Base-by-base conservation (phyloP, 1,284 basidiomycete species). In the Puccinia triticina region DNA sequence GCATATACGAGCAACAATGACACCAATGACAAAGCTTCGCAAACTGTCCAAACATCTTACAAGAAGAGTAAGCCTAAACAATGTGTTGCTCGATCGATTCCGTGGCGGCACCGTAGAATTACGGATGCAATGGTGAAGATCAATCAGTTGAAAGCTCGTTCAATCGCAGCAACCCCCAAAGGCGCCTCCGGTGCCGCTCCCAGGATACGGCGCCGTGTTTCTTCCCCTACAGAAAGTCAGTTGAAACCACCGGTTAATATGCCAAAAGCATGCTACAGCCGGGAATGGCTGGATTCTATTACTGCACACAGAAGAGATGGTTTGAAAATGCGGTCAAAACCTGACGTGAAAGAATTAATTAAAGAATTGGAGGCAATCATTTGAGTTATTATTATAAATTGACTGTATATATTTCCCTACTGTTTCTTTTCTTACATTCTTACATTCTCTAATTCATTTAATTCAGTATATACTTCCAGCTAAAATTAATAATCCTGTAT, bases 301-400 rank as follows among this genome's bases (percentile, higher is more conserved):
- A 40, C 50, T 11, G 8, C 5, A 34, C 50, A 48, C 26, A 4
- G 23, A 2, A 29, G 46, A 5, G 32, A 55, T 3, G 72, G 50
- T 32, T 74, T 74, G 72, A 53, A 29, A 57, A 16, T 74, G 34
- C 72, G 32, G 10, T 74, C 26, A 5, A 74, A 74, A 40, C 72
- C 72, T 23, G 18, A 53, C 29, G 8, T 74, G 2, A 55, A 74
- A 53, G 29, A 8, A 29, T 8, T 74, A 32, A 12, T 40, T 10
- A 4, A 32, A 21, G 48, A 72, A 50, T 23, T 72, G 2, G n/a
- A 72, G 23, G 43, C 12, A 8, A 67, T 67, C 11, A 46, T 14
- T 46, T 46, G 43, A n/a, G n/a, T n/a, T n/a, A n/a, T n/a, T n/a
- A n/a, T n/a, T n/a, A n/a, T n/a, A n/a, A n/a, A n/a, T n/a, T n/a